phyloP scores from a whole-genome alignment of 148 eudicot species.

The Suaeda aralocaspica region DNA sequence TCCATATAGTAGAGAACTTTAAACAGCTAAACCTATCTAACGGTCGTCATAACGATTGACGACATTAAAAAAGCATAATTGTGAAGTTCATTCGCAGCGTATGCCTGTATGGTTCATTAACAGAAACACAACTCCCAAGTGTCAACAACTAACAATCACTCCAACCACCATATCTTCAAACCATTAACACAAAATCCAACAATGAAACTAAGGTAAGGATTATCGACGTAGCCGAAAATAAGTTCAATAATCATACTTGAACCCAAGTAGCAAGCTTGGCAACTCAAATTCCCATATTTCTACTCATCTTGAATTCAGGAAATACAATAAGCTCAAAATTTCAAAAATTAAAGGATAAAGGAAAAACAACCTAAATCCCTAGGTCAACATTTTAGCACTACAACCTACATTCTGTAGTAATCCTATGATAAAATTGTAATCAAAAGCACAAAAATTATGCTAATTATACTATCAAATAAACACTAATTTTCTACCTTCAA shows the following conservation, averaged over 20 bases:
- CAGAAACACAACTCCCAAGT: background rate
- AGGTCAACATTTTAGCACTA: background rate
- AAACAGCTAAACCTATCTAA: background rate
- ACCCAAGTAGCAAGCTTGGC: background rate
- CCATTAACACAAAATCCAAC: background rate
- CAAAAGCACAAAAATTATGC: background rate
- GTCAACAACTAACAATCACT: background rate
- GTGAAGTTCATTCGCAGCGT: background rate
- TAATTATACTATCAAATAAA: background rate
- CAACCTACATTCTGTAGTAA: background rate
- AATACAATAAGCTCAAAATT: background rate
- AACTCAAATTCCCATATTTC: background rate
- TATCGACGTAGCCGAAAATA: background rate
- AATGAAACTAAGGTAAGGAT: constrained; percentile 1
- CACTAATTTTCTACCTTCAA: background rate
- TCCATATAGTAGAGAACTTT: too few relatives aligned
- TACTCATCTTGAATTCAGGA: background rate
- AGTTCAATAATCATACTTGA: background rate
- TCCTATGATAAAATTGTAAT: background rate
- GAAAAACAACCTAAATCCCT: background rate
- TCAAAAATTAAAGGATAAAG: too few relatives aligned
- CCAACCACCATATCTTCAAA: constrained; percentile 5
- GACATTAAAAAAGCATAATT: background rate
- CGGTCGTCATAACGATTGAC: background rate
- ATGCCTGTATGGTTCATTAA: background rate